These are phyloP conservation scores for Kodamaea jinghongensis DNA, from an alignment of 805 yeast genomes.

Conservation along the genomic window DNA sequence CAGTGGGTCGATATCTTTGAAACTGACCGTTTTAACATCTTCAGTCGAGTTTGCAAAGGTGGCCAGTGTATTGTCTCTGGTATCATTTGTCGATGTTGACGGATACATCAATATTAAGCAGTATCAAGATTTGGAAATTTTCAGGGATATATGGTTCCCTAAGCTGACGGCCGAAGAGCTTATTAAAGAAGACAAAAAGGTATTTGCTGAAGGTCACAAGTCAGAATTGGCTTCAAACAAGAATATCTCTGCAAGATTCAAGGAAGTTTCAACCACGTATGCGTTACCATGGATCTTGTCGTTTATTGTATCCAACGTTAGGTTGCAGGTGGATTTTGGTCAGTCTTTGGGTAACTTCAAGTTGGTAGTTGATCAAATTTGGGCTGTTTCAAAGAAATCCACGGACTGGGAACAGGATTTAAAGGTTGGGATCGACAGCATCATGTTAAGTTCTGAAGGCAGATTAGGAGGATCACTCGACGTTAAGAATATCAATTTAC, in stretches of 20 bases:
- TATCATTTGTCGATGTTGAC: slow-evolving; percentile 51
- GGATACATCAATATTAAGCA: slow-evolving; percentile 78
- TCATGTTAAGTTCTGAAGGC: slow-evolving; percentile 62
- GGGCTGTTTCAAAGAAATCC: slow-evolving; percentile 68
- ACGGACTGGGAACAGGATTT: slow-evolving; percentile 71
- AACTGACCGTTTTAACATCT: slow-evolving; percentile 48
- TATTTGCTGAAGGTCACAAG: slow-evolving; percentile 1
- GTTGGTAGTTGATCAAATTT: slow-evolving; percentile 53
- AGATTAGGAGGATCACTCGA: slow-evolving; percentile 72
- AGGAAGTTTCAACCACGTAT: slow-evolving; percentile 57
- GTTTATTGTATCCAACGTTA: slow-evolving; percentile 50
- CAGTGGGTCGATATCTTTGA: slow-evolving; percentile 62
- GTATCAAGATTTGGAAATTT: slow-evolving; percentile 79
- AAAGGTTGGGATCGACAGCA: slow-evolving; percentile 53
- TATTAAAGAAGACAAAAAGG: not conserved
- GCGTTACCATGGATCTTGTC: slow-evolving; percentile 76
- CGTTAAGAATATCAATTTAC: slow-evolving; percentile 48
- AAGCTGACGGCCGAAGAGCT: not conserved
- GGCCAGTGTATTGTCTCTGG: slow-evolving; percentile 47
- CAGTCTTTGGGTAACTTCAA: slow-evolving; percentile 71
- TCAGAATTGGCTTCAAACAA: slow-evolving; percentile 25
- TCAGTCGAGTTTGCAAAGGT: slow-evolving; percentile 42
- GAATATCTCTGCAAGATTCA: slow-evolving; percentile 46
- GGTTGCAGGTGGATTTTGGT: slow-evolving; percentile 71
- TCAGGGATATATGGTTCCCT: slow-evolving; percentile 70